Percentiles rank a stretch among this genome's conserved stretches.
These are phyloP conservation scores for Dioszegia aurantiaca DNA, from an alignment of 768 basidiomycete species.

Conservation along the genomic window DNA sequence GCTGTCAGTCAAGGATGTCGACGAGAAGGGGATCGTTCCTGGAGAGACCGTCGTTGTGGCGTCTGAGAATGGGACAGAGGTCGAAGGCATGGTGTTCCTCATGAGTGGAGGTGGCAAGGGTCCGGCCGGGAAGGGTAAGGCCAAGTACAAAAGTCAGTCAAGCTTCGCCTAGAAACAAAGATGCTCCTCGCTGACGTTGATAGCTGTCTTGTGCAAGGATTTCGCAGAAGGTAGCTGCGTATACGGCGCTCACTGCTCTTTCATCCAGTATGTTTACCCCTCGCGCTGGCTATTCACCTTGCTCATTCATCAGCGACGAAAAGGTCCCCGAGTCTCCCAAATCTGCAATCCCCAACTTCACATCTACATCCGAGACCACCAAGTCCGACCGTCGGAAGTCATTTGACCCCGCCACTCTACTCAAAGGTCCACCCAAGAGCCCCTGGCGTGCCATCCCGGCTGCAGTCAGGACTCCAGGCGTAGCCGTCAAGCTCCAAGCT, in stretches of 20 bases:
- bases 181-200: conserved; percentile 4
- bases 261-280: conserved; percentile 45
- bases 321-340: neutral
- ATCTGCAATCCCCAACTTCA: neutral
- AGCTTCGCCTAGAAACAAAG: neutral
- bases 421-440: conserved; percentile 15
- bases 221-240: conserved; percentile 47
- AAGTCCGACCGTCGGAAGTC: conserved; percentile 15
- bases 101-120: conserved; percentile 52
- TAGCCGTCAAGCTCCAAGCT: conserved; percentile 15
- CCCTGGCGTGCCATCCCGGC: conserved; percentile 15
- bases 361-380: neutral
- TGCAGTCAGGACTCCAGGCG: neutral
- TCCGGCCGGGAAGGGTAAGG: conserved; percentile 39
- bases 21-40: conserved; percentile 20
- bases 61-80: conserved; percentile 31
- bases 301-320: conserved; percentile 8
- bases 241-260: conserved; percentile 52
- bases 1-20: conserved; percentile 17
- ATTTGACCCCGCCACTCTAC: neutral
- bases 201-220: conserved; percentile 49
- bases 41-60: conserved; percentile 36
- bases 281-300: neutral
- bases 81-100: conserved; percentile 41
- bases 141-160: conserved; percentile 49